phyloP scores from a whole-genome alignment of 306 rosid genomes.

The Vachellia pachyceras region DNA sequence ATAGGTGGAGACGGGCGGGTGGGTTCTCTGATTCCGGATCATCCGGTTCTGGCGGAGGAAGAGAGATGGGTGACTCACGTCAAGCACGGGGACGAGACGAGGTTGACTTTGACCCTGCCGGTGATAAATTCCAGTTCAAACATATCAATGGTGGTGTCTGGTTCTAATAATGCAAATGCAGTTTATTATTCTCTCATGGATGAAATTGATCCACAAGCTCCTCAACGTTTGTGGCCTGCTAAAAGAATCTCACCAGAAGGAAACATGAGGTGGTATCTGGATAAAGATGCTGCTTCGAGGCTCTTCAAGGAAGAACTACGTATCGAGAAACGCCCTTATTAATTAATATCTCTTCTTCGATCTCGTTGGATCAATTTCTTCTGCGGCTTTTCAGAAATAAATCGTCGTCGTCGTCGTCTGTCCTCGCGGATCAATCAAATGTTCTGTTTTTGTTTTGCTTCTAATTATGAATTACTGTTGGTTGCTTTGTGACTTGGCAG shows the following conservation, averaged over 20 bases:
- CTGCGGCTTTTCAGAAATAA: background rate
- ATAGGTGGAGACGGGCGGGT: constrained; percentile 74
- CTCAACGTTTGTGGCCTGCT: background rate
- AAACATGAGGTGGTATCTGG: constrained; percentile 63
- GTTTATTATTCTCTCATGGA: constrained; percentile 49
- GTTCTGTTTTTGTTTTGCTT: too few species aligned
- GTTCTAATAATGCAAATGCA: constrained; percentile 51
- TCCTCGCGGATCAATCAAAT: too few species aligned
- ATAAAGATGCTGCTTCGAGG: constrained; percentile 70
- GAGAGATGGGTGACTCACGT: background rate
- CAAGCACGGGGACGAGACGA: background rate
- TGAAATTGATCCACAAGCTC: background rate
- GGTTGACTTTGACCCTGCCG: background rate
- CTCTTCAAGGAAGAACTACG: constrained; percentile 40
- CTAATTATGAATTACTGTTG: too few species aligned
- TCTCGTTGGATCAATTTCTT: background rate
- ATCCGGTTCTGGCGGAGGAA: constrained; percentile 18
- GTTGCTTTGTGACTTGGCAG: too few species aligned
- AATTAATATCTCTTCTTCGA: background rate
- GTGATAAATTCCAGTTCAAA: constrained; percentile 64
- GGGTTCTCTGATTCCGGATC: constrained; percentile 69
- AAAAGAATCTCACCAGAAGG: constrained; percentile 44
- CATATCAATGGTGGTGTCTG: constrained; percentile 59
- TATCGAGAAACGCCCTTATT: background rate
- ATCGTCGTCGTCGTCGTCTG: background rate